Evolutionary conservation across 345 rosid species (phyloP).

Genomic region (Chamaenerion angustifolium): DNA sequence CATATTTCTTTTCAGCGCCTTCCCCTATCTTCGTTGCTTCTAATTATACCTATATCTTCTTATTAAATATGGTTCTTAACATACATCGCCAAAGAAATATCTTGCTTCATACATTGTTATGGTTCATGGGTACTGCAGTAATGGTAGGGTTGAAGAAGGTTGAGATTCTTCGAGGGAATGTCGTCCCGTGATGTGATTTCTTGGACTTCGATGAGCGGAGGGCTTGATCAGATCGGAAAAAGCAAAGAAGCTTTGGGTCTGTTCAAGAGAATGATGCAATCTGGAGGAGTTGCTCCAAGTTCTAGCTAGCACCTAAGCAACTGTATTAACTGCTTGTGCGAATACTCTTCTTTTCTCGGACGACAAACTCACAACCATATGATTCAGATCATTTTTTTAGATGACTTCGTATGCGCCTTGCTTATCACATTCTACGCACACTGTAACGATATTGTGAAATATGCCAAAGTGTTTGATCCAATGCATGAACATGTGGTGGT

Average conservation of each 20-base stretch:
- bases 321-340: conserved; percentile 48
- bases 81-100: conserved; percentile 54
- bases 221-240: conserved; percentile 47
- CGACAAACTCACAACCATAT: conserved; percentile 39
- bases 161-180: conserved; percentile 44
- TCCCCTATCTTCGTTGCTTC: too few relatives aligned
- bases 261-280: conserved; percentile 34
- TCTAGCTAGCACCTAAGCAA: conserved; percentile 37
- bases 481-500: conserved; percentile 33
- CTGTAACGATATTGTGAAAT: conserved; percentile 30
- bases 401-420: conserved; percentile 41
- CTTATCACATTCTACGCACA: conserved; percentile 57
- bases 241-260: conserved; percentile 33
- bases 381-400: conserved; percentile 26
- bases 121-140: conserved; percentile 50
- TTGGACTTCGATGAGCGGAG: conserved; percentile 73
- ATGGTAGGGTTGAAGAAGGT: conserved; percentile 36
- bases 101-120: conserved; percentile 57
- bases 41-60: too few relatives aligned
- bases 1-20: too few relatives aligned
- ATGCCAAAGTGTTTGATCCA: conserved; percentile 29
- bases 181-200: conserved; percentile 53
- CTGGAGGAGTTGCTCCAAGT: conserved; percentile 24
- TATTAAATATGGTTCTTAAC: too few relatives aligned
- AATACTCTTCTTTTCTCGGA: conserved; percentile 38